Evolutionary conservation across 1,284 basidiomycete genomes (phyloP), one percentile per base, ranked within the genome.

Genomic region (Bjerkandera adusta): DNA sequence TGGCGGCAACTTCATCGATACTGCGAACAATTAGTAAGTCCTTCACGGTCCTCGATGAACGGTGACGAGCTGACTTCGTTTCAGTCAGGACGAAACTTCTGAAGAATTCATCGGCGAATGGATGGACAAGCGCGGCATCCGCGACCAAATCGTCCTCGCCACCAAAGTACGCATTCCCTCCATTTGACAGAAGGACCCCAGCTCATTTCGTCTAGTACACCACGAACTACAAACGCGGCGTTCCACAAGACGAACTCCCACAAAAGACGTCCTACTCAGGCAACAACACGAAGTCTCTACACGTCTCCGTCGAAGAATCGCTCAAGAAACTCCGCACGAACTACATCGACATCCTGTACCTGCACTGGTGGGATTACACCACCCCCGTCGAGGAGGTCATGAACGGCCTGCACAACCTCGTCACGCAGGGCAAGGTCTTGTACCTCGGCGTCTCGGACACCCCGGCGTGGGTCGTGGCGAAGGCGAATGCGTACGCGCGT

Each of bases 401-500:
- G 40, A 34, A 48, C 36, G 46, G 40, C 6, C 46, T 43, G 40
- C 46, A 48, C 27, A 20, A 26, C 22, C 40, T 48, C 24, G 46
- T 48, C 10, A n/a, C 5, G 25, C 35, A 36, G n/a, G 36, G 46
- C 29, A 48, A 48, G 33, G 46, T 48, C 18, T 40, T 48, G 2
- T 48, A 48, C 27, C 46, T 48, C 18, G 63, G 66, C 11, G 39
- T 67, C 8, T 66, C 61, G 2, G 73, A 79, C 47, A 72, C 70
- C 8, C 79, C 78, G 0, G 77, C 81, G 1, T 82, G 77, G 76
- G 58, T 81, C 43, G 61, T 61, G 12, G 45, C 57, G 6, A 68
- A 68, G 5, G 75, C 73, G 22, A 81, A 81, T 58, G 67, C 69
- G 42, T 81, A 80, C 51, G 80, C 80, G n/a, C 59, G 62, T 2